phyloP scores from a whole-genome alignment of 768 basidiomycete species.

The Nidularia sp. region DNA sequence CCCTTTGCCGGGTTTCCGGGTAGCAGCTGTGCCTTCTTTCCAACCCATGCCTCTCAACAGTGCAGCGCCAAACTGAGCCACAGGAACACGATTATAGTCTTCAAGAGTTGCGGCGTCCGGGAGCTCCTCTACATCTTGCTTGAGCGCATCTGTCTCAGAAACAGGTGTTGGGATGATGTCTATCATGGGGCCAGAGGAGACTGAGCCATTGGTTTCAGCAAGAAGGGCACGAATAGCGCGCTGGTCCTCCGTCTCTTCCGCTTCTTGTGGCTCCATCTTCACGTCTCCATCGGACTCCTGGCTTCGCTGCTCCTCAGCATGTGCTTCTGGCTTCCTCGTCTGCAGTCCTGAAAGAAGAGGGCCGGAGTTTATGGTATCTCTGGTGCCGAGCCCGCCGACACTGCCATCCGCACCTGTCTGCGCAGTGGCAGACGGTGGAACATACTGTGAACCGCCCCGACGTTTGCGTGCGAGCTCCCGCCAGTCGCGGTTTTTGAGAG shows the following conservation, averaged over 20 bases:
- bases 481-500: conserved; percentile 90
- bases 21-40: conserved; percentile 77
- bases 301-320: conserved; percentile 27
- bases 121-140: conserved; percentile 77
- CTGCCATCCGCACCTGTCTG: conserved; percentile 64
- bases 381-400: conserved; percentile 72
- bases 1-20: conserved; percentile 57
- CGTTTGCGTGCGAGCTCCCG: conserved; percentile 70
- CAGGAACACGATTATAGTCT: conserved; percentile 88
- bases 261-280: conserved; percentile 10
- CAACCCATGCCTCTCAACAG: conserved; percentile 96
- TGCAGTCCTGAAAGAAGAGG: conserved; percentile 70
- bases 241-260: conserved; percentile 67
- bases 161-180: conserved; percentile 64
- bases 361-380: conserved; percentile 74
- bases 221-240: conserved; percentile 78
- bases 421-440: conserved; percentile 60
- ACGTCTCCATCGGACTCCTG: conserved; percentile 11
- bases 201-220: conserved; percentile 42
- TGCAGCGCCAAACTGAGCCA: conserved; percentile 90
- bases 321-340: conserved; percentile 28
- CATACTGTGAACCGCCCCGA: conserved; percentile 47
- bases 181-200: conserved; percentile 36
- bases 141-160: conserved; percentile 80
- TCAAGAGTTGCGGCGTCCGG: conserved; percentile 74